phyloP scores from a whole-genome alignment of 208 protist species.

The Tritrichomonas foetus region DNA sequence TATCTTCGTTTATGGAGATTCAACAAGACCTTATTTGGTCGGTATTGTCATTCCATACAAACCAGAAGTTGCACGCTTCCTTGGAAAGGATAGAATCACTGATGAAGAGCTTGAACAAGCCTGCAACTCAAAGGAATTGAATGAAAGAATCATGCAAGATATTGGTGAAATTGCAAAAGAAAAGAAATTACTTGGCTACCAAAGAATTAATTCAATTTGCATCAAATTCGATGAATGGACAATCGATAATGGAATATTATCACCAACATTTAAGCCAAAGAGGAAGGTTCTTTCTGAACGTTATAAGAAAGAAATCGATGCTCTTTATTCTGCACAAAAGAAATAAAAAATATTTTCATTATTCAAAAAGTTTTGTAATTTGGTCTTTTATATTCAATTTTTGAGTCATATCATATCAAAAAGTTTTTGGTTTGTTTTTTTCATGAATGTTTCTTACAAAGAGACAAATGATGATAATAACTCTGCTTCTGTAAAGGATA shows the following conservation, averaged over 20 bases:
- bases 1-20: conserved; percentile 7
- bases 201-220: background rate
- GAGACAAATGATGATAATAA: too few relatives aligned
- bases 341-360: too few relatives aligned
- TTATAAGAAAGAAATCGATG: background rate
- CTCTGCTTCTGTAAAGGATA: too few relatives aligned
- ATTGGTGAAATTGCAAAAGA: background rate
- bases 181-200: background rate
- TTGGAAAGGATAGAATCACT: background rate
- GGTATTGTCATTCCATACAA: background rate
- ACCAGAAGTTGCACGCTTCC: background rate
- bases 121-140: background rate
- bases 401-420: too few relatives aligned
- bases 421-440: too few relatives aligned
- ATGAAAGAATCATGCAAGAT: background rate
- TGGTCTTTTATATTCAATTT: too few relatives aligned
- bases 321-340: background rate
- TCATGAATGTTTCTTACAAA: too few relatives aligned
- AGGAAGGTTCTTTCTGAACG: background rate
- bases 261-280: background rate
- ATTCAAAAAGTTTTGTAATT: too few relatives aligned
- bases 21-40: background rate
- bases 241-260: background rate
- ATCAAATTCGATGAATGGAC: background rate
- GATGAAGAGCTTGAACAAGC: background rate